Evolutionary conservation across 2,329 filamentous ascomycete genomes (phyloP).

Genomic region (Colletotrichum sp.): DNA sequence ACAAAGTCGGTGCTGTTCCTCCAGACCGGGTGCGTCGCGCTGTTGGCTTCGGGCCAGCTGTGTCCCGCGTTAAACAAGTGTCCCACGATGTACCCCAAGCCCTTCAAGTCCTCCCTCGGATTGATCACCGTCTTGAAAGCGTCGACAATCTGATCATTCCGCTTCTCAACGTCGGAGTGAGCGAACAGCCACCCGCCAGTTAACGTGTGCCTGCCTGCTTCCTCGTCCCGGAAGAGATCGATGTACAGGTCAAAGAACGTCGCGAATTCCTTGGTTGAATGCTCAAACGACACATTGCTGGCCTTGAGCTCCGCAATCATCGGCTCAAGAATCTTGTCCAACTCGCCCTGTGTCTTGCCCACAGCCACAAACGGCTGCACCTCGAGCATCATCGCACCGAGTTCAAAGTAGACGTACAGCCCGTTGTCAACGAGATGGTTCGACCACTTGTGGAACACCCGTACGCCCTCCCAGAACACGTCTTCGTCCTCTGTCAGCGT

Average conservation of each 20-base stretch:
- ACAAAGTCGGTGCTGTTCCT: constrained; percentile 25
- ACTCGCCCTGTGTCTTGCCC: background rate
- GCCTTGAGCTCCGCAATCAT: background rate
- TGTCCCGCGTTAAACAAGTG: constrained; percentile 37
- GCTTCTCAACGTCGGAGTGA: constrained; percentile 37
- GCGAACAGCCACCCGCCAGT: constrained; percentile 44
- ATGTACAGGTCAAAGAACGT: constrained; percentile 37
- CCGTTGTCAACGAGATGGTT: constrained; percentile 45
- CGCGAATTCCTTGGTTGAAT: background rate
- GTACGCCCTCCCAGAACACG: constrained; percentile 52
- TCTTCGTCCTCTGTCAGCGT: constrained; percentile 30
- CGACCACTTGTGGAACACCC: constrained; percentile 49
- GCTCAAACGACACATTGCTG: background rate
- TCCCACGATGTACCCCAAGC: constrained; percentile 17
- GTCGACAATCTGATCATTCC: constrained; percentile 24
- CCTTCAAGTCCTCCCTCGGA: background rate
- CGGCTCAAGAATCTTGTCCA: background rate
- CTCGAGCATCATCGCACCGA: background rate
- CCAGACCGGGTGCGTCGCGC: constrained; percentile 44
- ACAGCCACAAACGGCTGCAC: background rate
- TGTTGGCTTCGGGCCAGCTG: constrained; percentile 38
- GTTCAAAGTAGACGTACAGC: constrained; percentile 45
- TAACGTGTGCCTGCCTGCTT: constrained; percentile 34
- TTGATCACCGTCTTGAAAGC: background rate
- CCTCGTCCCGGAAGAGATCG: constrained; percentile 41